phyloP scores from a whole-genome alignment of 345 rosid genomes.

The thale cress (Arabidopsis thaliana) region TAIR10.1 NC_003074.8:22981501-22982000 shows the following conservation, averaged over 20 bases:
- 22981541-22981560: slow-evolving; percentile 46
- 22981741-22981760: slow-evolving; percentile 3
- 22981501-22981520: slow-evolving; percentile 92
- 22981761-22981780: neutral
- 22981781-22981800: slow-evolving; percentile 6
- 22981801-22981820: slow-evolving; percentile 67
- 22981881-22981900: slow-evolving; percentile 6
- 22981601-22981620: slow-evolving; percentile 25
- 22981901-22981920: slow-evolving; percentile 6
- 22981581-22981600: neutral
- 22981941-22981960: slow-evolving; percentile 13
- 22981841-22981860: slow-evolving; percentile 82
- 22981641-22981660: slow-evolving; percentile 77
- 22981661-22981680: slow-evolving; percentile 72
- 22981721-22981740: neutral
- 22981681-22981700: slow-evolving; percentile 81
- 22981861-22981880: slow-evolving; percentile 35
- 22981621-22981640: slow-evolving; percentile 63
- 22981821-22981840: slow-evolving; percentile 74
- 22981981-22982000: slow-evolving; percentile 76
- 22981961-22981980: slow-evolving; percentile 69
- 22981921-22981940: slow-evolving; percentile 15
- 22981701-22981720: slow-evolving; percentile 12
- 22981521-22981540: slow-evolving; percentile 94
- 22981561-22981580: slow-evolving; percentile 3